These are phyloP conservation scores for Eutypa lata DNA, from an alignment of 2,329 filamentous ascomycete species.

Conservation along the genomic window DNA sequence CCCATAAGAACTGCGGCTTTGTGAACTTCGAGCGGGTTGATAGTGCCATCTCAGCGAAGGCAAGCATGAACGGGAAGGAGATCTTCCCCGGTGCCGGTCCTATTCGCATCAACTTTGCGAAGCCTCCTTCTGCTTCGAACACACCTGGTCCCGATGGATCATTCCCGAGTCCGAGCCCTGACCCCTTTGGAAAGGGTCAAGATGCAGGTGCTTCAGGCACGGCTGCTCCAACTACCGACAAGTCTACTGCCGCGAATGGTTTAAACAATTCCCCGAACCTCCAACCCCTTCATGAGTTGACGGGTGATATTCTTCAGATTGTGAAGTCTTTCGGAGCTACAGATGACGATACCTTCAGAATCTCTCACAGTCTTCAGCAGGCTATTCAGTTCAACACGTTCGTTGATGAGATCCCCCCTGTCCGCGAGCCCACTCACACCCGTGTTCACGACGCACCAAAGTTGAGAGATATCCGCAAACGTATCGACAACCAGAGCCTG, in stretches of 20 bases:
- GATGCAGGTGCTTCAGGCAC: constrained; percentile 39
- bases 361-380: constrained; percentile 69
- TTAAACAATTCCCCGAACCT: constrained; percentile 57
- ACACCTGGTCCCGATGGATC: constrained; percentile 85
- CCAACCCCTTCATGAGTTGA: constrained; percentile 72
- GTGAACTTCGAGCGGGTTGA: constrained; percentile 95
- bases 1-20: constrained; percentile 98
- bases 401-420: constrained; percentile 79
- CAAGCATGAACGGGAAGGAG: constrained; percentile 89
- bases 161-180: constrained; percentile 89
- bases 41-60: constrained; percentile 85
- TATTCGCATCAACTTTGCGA: constrained; percentile 94
- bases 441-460: constrained; percentile 91
- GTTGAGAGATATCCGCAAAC: constrained; percentile 91
- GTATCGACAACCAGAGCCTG: constrained; percentile 92
- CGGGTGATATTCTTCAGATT: constrained; percentile 79
- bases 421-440: constrained; percentile 84
- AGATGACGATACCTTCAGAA: constrained; percentile 71
- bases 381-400: constrained; percentile 74
- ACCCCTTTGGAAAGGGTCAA: constrained; percentile 66
- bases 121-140: constrained; percentile 84
- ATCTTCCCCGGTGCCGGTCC: constrained; percentile 96
- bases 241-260: constrained; percentile 29
- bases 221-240: constrained; percentile 38
- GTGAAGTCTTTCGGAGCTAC: constrained; percentile 84